These are phyloP conservation scores for Penicillium sp. DNA, from an alignment of 2,329 filamentous ascomycete genomes.

Conservation along the genomic window DNA sequence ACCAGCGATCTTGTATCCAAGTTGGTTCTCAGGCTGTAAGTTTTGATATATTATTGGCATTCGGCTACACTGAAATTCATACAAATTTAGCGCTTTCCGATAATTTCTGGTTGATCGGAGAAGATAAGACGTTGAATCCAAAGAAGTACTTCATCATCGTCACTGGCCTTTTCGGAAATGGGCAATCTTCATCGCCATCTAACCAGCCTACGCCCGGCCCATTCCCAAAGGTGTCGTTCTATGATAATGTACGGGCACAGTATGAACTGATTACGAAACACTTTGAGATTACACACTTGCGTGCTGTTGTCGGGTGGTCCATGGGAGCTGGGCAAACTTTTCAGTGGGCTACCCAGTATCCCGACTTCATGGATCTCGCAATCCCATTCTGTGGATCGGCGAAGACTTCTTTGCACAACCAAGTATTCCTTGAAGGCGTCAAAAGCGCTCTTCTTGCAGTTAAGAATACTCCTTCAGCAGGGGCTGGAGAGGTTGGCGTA, in stretches of 20 bases:
- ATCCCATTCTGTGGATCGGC: constrained; percentile 67
- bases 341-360: constrained; percentile 64
- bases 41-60: neutral
- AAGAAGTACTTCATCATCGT: constrained; percentile 68
- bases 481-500: constrained; percentile 49
- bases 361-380: constrained; percentile 64
- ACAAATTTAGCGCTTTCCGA: constrained; percentile 57
- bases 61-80: neutral
- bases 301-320: constrained; percentile 66
- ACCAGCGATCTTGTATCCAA: constrained; percentile 72
- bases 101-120: constrained; percentile 72
- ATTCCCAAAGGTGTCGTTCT: constrained; percentile 64
- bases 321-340: constrained; percentile 69
- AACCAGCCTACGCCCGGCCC: constrained; percentile 56
- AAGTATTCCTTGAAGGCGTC: constrained; percentile 66
- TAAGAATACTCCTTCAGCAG: constrained; percentile 55
- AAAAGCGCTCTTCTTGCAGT: constrained; percentile 60
- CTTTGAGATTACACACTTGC: constrained; percentile 59
- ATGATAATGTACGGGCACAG: constrained; percentile 69
- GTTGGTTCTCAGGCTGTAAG: constrained; percentile 66
- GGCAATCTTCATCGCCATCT: constrained; percentile 66
- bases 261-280: constrained; percentile 64
- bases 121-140: constrained; percentile 64
- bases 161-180: constrained; percentile 67
- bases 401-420: constrained; percentile 64